Evolutionary conservation across 2,329 filamentous ascomycete species (phyloP).

Genomic region (Microdochium trichocladiopsis): DNA sequence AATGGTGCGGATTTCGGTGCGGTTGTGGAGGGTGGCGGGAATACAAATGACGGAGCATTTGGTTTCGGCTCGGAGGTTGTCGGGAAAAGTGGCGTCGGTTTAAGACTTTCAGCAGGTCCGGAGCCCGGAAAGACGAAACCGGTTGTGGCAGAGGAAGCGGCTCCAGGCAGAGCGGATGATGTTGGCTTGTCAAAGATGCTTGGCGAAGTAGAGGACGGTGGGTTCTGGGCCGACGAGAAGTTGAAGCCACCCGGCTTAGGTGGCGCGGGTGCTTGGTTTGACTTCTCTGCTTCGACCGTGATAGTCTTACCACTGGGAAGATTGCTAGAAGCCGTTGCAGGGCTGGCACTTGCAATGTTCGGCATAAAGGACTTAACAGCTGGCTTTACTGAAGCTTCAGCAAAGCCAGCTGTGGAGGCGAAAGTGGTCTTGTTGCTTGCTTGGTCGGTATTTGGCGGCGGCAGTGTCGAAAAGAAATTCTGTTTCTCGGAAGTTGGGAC

Average conservation of each 20-base stretch:
- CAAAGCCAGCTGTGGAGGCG: too few species aligned
- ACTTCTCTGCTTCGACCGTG: background rate
- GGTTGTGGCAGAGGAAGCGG: background rate
- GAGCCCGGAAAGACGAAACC: background rate
- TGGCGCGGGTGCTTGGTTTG: background rate
- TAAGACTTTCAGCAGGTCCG: background rate
- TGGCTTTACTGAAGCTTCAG: too few species aligned
- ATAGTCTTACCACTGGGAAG: background rate
- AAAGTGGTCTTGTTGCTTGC: too few species aligned
- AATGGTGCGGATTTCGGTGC: background rate
- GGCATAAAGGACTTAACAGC: background rate
- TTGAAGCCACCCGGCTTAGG: background rate
- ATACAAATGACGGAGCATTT: too few species aligned
- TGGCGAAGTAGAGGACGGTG: background rate
- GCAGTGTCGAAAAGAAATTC: background rate
- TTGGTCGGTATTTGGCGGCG: background rate
- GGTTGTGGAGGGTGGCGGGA: background rate
- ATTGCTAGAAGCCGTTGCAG: too few species aligned
- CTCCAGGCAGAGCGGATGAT: background rate
- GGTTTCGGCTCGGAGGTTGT: background rate
- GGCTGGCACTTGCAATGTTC: background rate
- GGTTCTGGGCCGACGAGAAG: background rate
- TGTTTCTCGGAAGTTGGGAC: background rate
- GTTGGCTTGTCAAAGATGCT: background rate
- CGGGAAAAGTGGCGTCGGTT: background rate